These are phyloP conservation scores for Globisporangium perplexum DNA, from an alignment of 352 stramenopile species.

Conservation along the genomic window DNA sequence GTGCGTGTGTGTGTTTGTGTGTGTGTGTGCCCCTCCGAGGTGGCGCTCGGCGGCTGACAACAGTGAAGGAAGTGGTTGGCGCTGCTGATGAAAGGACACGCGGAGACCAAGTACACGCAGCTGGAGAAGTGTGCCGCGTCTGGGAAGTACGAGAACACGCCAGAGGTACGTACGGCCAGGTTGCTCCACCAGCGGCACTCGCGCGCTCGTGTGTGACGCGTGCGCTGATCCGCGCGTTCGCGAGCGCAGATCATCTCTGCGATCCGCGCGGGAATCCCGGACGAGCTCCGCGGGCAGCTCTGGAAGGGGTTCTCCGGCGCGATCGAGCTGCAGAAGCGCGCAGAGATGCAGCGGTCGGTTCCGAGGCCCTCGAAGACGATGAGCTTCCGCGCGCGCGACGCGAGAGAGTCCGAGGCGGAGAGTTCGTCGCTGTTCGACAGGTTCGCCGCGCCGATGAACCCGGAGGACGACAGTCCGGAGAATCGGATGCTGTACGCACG, in stretches of 20 bases:
- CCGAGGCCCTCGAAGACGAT: constrained; percentile 43
- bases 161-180: constrained; percentile 39
- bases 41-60: neutral
- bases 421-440: constrained; percentile 39
- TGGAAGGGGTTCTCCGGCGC: constrained; percentile 78
- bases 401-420: neutral
- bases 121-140: constrained; percentile 68
- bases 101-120: constrained; percentile 79
- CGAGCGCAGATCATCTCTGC: constrained; percentile 57
- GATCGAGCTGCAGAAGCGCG: constrained; percentile 43
- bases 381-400: constrained; percentile 16
- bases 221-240: neutral
- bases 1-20: constrained; percentile 10
- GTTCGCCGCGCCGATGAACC: constrained; percentile 35
- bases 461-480: constrained; percentile 35
- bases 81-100: constrained; percentile 65
- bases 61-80: constrained; percentile 53
- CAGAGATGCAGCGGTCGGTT: constrained; percentile 53
- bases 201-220: no score
- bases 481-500: constrained; percentile 61
- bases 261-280: constrained; percentile 65
- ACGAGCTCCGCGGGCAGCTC: constrained; percentile 65
- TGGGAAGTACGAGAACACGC: constrained; percentile 50
- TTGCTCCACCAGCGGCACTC: neutral
- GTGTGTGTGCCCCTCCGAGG: no score